Conservation (phyloP, 129 eudicot genomes). For the Mikania micrantha region DNA sequence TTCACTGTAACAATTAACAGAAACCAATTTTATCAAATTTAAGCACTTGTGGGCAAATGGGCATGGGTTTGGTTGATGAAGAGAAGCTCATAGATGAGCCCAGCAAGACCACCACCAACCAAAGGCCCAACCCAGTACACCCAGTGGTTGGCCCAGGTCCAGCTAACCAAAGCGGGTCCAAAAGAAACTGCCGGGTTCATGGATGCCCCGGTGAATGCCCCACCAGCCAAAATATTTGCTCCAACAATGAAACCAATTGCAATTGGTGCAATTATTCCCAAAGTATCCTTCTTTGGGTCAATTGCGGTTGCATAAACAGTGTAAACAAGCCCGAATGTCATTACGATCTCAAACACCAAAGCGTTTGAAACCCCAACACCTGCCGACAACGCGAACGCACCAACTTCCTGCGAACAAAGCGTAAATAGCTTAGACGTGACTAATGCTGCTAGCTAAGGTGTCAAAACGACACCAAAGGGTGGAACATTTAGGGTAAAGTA, state of each 20-base stretch:
- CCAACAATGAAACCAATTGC: constrained; percentile 58
- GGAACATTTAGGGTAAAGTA: background rate
- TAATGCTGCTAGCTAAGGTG: no score
- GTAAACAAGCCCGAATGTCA: constrained; percentile 57
- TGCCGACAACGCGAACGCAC: constrained; percentile 34
- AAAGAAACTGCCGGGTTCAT: constrained; percentile 61
- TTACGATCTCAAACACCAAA: constrained; percentile 44
- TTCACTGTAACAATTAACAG: background rate
- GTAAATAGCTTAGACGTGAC: background rate
- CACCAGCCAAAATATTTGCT: constrained; percentile 58
- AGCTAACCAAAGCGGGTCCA: constrained; percentile 58
- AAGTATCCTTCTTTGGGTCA: constrained; percentile 47
- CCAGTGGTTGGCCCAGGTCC: constrained; percentile 56
- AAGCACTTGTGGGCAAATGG: constrained; percentile 42
- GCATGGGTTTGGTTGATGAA: constrained; percentile 49
- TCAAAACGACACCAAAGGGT: no score
- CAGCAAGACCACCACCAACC: constrained; percentile 57
- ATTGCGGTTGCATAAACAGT: constrained; percentile 57
- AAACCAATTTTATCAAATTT: background rate
- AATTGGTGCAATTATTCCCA: constrained; percentile 54
- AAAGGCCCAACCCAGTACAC: constrained; percentile 59
- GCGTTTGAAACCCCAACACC: constrained; percentile 46
- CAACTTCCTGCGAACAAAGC: constrained; percentile 21
- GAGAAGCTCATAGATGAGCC: constrained; percentile 39
- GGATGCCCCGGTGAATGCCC: constrained; percentile 58